phyloP scores from a whole-genome alignment of 2,329 filamentous ascomycete species.

The Corniculantispora saksenae region DNA sequence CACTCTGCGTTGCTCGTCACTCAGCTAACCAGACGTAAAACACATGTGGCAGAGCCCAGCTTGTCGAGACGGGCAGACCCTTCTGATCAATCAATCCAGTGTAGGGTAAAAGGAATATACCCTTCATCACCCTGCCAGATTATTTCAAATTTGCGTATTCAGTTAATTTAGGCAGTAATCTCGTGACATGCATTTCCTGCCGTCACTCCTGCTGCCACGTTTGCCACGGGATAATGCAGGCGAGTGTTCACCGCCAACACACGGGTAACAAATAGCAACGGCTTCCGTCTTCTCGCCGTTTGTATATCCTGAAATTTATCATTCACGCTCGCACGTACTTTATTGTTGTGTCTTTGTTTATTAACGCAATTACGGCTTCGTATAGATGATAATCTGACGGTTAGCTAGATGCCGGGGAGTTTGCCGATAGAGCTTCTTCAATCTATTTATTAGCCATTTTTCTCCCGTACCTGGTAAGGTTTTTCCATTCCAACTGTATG shows the following conservation, averaged over 20 bases:
- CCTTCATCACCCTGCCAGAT: too few species aligned
- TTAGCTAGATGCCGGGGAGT: not conserved
- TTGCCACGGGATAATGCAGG: not conserved
- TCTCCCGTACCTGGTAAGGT: not conserved
- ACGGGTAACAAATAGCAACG: not conserved
- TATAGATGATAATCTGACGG: not conserved
- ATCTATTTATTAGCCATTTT: not conserved
- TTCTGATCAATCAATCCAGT: too few species aligned
- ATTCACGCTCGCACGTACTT: too few species aligned
- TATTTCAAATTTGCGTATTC: too few species aligned
- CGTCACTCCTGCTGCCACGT: not conserved
- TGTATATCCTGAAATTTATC: not conserved
- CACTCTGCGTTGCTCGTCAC: too few species aligned
- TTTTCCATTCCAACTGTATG: not conserved
- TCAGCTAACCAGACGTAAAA: too few species aligned
- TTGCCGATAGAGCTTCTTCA: not conserved
- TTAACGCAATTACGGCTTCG: not conserved
- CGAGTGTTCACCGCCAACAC: not conserved
- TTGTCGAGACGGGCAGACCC: too few species aligned
- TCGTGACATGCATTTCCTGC: not conserved
- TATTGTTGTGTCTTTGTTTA: not conserved
- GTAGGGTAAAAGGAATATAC: too few species aligned
- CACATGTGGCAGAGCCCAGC: too few species aligned
- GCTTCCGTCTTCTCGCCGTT: not conserved
- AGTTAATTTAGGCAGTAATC: not conserved